These are phyloP conservation scores for Colletotrichum spinosum DNA, from an alignment of 2,329 filamentous ascomycete genomes.

Conservation along the genomic window DNA sequence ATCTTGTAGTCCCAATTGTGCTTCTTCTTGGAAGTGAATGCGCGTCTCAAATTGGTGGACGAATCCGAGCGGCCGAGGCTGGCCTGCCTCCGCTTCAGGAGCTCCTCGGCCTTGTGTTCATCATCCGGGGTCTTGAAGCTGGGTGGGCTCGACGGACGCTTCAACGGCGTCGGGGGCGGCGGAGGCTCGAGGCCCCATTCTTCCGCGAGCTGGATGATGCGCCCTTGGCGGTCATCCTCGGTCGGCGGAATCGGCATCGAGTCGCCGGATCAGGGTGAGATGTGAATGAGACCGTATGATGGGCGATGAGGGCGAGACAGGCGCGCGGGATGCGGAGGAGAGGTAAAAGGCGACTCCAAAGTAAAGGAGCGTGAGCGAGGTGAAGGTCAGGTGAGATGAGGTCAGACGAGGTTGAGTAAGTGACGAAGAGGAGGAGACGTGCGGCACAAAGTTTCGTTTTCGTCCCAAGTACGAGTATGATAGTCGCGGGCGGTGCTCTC, in stretches of 20 bases:
- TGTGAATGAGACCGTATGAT: constrained; percentile 21
- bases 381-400: constrained; percentile 14
- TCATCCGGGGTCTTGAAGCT: constrained; percentile 61
- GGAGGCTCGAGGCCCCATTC: constrained; percentile 62
- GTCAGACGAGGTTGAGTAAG: constrained; percentile 18
- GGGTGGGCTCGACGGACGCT: constrained; percentile 55
- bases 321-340: neutral
- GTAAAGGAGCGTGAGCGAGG: constrained; percentile 18
- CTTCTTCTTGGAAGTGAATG: constrained; percentile 62
- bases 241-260: constrained; percentile 35
- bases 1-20: constrained; percentile 62
- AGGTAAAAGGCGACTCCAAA: neutral
- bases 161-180: constrained; percentile 52
- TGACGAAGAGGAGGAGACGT: constrained; percentile 27
- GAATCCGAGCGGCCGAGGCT: constrained; percentile 45
- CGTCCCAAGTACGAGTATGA: constrained; percentile 19
- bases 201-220: constrained; percentile 62
- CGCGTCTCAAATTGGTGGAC: constrained; percentile 49
- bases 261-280: constrained; percentile 18
- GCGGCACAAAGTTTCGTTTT: constrained; percentile 37
- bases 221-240: constrained; percentile 53
- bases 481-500: neutral
- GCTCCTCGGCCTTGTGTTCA: constrained; percentile 64
- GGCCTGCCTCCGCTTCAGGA: constrained; percentile 60
- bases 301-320: constrained; percentile 2